Base-by-base conservation (phyloP, 2,329 filamentous ascomycete species). In the Periglandula ipomoeae region DNA sequence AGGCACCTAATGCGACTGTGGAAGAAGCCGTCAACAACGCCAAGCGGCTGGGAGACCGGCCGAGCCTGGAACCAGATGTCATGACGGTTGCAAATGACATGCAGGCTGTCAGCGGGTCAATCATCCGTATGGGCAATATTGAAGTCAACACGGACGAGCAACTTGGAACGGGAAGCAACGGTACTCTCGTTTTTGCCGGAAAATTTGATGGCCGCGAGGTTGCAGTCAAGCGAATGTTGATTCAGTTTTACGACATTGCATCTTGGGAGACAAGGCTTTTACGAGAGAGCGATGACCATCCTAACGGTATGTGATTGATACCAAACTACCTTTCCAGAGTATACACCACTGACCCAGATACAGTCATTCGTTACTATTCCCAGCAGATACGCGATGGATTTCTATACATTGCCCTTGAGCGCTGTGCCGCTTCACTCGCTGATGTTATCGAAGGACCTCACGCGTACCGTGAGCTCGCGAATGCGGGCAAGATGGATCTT, bases 101-200 rank as follows among this genome's bases (percentile, higher is more conserved):
- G 61, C 71, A 78, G 52, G 76, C 81, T 44, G 73, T 84, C 5
- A 78, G 76, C 2, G 77, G 76, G 0, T 73, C 78, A 4, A 74
- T 78, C 44, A 71, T 83, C 55, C 76, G 73, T 47, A 81, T 85
- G 62, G 80, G 79, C 26, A 79, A 76, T 49, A 75, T 85, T 2
- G 77, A 82, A 56, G 81, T 85, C 46, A 75, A 84, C 53, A 76
- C 77, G 40, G 76, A 82, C 41, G 71, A 77, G 57, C 77, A 83
- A 54, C 71, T 85, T 26, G 82, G 82, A 20, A 84, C 88, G 51
- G 93, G 93, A 48, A 97, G 91, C 65, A 95, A 96, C 61, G 93
- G 93, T n/a, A 98, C 93, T 0, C 82, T 94, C 47, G 93, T 98
- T 0, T 97, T 93, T 65, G 85, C 88, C 44, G 93, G 93, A n/a